Evolutionary conservation across 2,329 filamentous ascomycete species (phyloP), one percentile per base, ranked within the genome.

Genomic region (Penicillium polonicum): DNA sequence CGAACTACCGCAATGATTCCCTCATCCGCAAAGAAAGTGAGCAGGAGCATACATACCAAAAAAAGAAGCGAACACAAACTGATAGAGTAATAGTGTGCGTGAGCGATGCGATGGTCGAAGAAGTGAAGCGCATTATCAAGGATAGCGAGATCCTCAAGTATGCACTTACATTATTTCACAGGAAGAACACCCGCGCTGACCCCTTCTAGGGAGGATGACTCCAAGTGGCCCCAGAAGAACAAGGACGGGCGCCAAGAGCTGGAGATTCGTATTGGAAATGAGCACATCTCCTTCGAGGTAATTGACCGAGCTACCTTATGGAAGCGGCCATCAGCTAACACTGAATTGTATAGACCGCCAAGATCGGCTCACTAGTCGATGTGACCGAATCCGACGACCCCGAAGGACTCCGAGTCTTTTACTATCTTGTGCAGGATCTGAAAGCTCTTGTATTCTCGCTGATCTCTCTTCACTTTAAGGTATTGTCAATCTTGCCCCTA

Each of bases 161-260:
- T 54, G 81, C 65, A n/a, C 29, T 41, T 49, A 36, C 33, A 48
- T 50, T 15, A 13, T 17, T 8, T 27, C 19, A 59, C 27, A 21
- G 17, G 39, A 59, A 38, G 42, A 45, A 77, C 58, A 43, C 6
- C 19, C 4, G 42, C 46, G 57, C 66, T 72, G 38, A 72, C 56
- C 36, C 29, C 35, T 19, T 38, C 61, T 66, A 96, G 91, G 80
- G 94, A 99, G 86, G 94, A 99, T 72, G 94, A 99, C 75, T 90
- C 88, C 27, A 97, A 97, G 75, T 99, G 94, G 94, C 94, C 94
- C 0, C 91, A 95, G 76, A 99, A 97, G 85, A 99, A 99, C 80
- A 97, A 97, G 79, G 94, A 99, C 69, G 94, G 94, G 36, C 86
- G 93, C 63, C 94, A 99, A 74, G 94, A 99, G 78, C 82, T 99